Percentiles rank a stretch among this genome's conserved stretches.
These are phyloP conservation scores for Colletotrichum limetticola DNA, from an alignment of 2,329 filamentous ascomycete genomes.

Conservation along the genomic window DNA sequence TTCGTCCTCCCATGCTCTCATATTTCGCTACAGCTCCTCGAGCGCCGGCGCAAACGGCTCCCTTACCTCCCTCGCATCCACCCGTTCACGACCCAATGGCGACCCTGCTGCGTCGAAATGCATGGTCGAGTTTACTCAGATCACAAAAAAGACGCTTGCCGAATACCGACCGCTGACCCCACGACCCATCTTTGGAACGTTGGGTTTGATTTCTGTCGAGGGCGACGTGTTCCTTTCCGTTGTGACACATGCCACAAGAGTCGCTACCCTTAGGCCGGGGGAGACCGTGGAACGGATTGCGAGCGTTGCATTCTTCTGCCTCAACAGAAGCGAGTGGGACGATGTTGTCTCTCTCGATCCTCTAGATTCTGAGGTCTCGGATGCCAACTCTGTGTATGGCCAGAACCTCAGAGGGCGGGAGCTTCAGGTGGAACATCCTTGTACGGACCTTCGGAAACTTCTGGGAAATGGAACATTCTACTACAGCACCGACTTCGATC, in stretches of 20 bases:
- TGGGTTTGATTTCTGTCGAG: conserved; percentile 86
- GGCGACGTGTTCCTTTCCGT: conserved; percentile 92
- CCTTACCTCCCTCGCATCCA: conserved; percentile 62
- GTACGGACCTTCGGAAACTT: conserved; percentile 89
- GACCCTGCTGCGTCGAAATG: conserved; percentile 69
- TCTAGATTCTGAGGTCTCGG: conserved; percentile 60
- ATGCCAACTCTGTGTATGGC: conserved; percentile 59
- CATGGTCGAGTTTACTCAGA: conserved; percentile 86
- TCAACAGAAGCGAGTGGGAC: conserved; percentile 89
- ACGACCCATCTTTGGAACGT: conserved; percentile 82
- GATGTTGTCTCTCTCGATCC: conserved; percentile 71
- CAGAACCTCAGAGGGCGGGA: conserved; percentile 73
- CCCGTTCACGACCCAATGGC: conserved; percentile 54
- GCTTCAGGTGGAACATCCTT: conserved; percentile 83
- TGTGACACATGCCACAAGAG: conserved; percentile 81
- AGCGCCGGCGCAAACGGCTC: conserved; percentile 72
- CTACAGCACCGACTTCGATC: conserved; percentile 97
- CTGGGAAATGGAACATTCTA: conserved; percentile 95
- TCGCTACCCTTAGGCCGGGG: conserved; percentile 84
- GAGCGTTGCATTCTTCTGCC: conserved; percentile 90
- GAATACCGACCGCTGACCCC: conserved; percentile 82
- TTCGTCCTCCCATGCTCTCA: conserved; percentile 81
- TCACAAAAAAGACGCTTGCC: conserved; percentile 72
- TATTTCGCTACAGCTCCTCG: conserved; percentile 81
- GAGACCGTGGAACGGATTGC: conserved; percentile 91